Conservation (phyloP, 2,329 filamentous ascomycete species). For the Aspergillus sclerotialis region DNA sequence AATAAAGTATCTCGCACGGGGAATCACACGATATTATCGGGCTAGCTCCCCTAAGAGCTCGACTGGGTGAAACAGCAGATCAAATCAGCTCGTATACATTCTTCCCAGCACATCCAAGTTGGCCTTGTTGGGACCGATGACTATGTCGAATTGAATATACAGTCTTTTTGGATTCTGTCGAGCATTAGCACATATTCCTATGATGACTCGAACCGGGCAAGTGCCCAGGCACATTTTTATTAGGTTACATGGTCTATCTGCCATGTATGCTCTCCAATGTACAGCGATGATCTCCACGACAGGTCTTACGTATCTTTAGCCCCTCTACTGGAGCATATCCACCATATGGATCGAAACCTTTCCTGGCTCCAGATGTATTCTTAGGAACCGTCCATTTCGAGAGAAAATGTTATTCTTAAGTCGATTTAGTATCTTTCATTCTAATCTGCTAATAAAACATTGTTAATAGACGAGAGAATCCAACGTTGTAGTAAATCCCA, state of each 20-base stretch:
- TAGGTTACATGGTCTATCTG: neutral
- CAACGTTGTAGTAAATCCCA: conserved; percentile 16
- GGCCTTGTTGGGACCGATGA: too few species aligned
- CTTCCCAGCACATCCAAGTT: too few species aligned
- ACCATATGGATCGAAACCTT: neutral
- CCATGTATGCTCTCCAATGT: neutral
- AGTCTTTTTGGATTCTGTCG: too few species aligned
- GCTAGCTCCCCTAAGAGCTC: conserved; percentile 6
- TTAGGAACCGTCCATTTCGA: too few species aligned
- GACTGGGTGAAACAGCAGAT: neutral
- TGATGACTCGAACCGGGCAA: too few species aligned
- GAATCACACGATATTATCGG: conserved; percentile 14
- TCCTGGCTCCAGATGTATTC: too few species aligned
- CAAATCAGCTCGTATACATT: neutral
- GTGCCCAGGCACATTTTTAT: too few species aligned
- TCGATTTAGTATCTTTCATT: neutral
- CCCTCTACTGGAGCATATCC: neutral
- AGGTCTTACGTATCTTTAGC: neutral
- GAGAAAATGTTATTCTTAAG: too few species aligned
- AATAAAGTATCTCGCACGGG: conserved; percentile 20
- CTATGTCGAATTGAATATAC: too few species aligned
- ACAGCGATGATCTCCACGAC: neutral
- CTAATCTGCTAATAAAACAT: conserved; percentile 14
- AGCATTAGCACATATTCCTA: too few species aligned
- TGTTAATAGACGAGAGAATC: conserved; percentile 12